Evolutionary conservation across 2,329 filamentous ascomycete species (phyloP), one percentile per base, ranked within the genome.

Genomic region (Neoascochyta sp.): DNA sequence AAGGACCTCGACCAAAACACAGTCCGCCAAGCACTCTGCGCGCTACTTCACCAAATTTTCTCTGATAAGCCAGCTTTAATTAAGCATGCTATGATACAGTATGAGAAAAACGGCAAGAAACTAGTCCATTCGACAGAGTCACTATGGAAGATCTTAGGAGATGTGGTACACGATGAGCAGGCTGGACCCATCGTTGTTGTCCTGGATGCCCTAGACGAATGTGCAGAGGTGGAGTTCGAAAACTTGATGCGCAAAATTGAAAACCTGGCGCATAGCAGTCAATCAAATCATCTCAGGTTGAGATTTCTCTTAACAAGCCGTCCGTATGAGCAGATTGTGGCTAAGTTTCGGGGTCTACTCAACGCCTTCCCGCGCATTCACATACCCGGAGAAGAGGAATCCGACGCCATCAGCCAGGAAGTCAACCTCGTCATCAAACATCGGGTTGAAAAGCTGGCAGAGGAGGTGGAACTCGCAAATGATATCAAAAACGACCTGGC

Each of bases 371-470:
- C 43, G 24, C 30, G 30, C 19, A 44, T 49, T 25, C 40, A 23
- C 21, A 49, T 46, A 37, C 43, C 45, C 22, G 40, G 45, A 10
- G 45, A 49, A 34, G 43, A 46, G 14, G 37, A 42, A 28, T 49
- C 40, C 17, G 38, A 41, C 22, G 39, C 25, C 10, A 49, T 46
- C 21, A 41, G 45, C 17, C 35, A 44, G 34, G 43, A 49, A 32
- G 32, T 49, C n/a, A 46, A 42, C 30, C 30, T 12, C 27, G 45
- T 49, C n/a, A 39, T 49, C 23, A 17, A 32, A 25, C 31, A 41
- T 22, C 37, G 42, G 19, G 38, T 49, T 1, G 35, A 42, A 17
- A 22, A 23, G 27, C 32, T 49, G 9, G 40, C 40, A 9, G 31
- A 18, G 29, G 31, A 42, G 23, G 36, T 29, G 33, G 21, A 15